These are phyloP conservation scores for Dendrostoma leiphaemia DNA, from an alignment of 2,329 filamentous ascomycete species.

Conservation along the genomic window DNA sequence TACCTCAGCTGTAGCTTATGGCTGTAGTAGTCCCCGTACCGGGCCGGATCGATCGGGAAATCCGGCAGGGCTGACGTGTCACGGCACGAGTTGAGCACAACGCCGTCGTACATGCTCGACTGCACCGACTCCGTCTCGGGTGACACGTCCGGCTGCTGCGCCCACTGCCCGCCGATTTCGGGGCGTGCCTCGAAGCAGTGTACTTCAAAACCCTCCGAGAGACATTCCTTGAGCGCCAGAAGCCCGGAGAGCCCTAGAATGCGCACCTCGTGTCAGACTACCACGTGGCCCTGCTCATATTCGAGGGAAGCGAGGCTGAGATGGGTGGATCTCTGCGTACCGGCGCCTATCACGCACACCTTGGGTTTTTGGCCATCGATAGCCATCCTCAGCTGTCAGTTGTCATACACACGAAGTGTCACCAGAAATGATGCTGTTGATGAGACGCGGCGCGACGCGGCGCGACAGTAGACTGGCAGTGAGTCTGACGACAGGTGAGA, in stretches of 20 bases:
- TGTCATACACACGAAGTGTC: too few species aligned
- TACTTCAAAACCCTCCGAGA: slow-evolving; percentile 33
- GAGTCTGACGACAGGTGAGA: too few species aligned
- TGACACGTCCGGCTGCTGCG: slow-evolving; percentile 29
- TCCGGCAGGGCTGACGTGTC: slow-evolving; percentile 37
- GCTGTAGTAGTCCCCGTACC: slow-evolving; percentile 35
- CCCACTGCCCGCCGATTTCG: slow-evolving; percentile 38
- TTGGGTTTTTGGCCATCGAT: background rate
- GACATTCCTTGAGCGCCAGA: slow-evolving; percentile 35
- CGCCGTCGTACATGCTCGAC: slow-evolving; percentile 34
- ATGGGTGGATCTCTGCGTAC: background rate
- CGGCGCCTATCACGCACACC: slow-evolving; percentile 14
- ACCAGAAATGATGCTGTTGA: too few species aligned
- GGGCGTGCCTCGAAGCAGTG: slow-evolving; percentile 33
- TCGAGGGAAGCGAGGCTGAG: background rate
- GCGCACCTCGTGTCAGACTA: background rate
- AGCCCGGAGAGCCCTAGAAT: slow-evolving; percentile 33
- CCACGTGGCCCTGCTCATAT: background rate
- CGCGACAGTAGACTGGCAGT: too few species aligned
- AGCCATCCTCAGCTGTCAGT: background rate
- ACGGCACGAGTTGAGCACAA: slow-evolving; percentile 35
- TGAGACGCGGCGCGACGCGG: too few species aligned
- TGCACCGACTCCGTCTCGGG: slow-evolving; percentile 21
- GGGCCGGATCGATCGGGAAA: slow-evolving; percentile 37
- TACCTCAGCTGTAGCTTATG: slow-evolving; percentile 34